A percentile compares a stretch with the other conserved stretches of the same genome.
Conservation (phyloP, 495 filamentous ascomycete genomes). For the Physcia stellaris region DNA sequence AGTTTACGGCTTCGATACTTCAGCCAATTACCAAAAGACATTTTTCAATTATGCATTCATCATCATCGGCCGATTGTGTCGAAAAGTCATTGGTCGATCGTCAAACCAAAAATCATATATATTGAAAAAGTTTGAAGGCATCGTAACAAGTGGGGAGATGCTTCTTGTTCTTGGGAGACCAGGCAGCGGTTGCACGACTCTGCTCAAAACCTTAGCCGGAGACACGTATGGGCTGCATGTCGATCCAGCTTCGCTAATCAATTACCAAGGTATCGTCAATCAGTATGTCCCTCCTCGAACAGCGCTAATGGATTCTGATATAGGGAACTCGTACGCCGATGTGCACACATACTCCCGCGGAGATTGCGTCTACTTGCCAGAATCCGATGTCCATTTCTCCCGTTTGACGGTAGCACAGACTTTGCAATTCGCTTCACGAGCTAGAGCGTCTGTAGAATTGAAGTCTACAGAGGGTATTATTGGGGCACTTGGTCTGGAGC, state of each 20-base stretch:
- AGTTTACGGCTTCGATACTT: conserved; percentile 61
- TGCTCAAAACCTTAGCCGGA: conserved; percentile 67
- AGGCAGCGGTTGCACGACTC: conserved; percentile 64
- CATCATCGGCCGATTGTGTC: conserved; percentile 30
- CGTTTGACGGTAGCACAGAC: conserved; percentile 69
- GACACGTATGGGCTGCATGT: conserved; percentile 62
- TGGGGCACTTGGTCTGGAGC: conserved; percentile 63
- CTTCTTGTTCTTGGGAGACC: conserved; percentile 65
- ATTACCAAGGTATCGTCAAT: conserved; percentile 48
- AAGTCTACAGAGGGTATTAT: conserved; percentile 66
- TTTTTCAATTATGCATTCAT: conserved; percentile 17
- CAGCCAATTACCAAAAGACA: conserved; percentile 67
- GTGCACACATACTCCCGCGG: conserved; percentile 61
- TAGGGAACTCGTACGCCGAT: conserved; percentile 38
- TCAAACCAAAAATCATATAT: conserved; percentile 58
- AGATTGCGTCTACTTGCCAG: conserved; percentile 70
- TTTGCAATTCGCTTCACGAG: conserved; percentile 58
- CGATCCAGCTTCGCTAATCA: conserved; percentile 49
- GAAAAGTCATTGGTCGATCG: conserved; percentile 24
- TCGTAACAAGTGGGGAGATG: conserved; percentile 71
- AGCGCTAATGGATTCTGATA: not conserved
- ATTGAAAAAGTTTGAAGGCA: conserved; percentile 60
- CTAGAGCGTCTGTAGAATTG: conserved; percentile 46
- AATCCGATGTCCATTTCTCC: conserved; percentile 75
- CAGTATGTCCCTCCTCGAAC: not conserved